These are phyloP conservation scores for Ogataea wickerhamii DNA, from an alignment of 805 yeast genomes.

Conservation along the genomic window DNA sequence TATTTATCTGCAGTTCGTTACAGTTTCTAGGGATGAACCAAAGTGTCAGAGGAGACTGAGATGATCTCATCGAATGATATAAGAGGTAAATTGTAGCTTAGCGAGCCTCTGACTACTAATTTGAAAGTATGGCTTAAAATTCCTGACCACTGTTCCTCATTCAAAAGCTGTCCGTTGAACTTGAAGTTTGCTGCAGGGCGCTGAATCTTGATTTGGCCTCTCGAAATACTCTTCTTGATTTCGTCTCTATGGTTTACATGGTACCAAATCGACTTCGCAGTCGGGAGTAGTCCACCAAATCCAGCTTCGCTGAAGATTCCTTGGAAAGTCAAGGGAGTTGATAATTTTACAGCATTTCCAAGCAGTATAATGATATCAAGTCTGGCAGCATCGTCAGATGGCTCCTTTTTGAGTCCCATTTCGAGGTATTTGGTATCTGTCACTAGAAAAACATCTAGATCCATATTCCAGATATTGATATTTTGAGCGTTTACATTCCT, in stretches of 20 bases:
- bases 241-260: slow-evolving; percentile 19
- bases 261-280: slow-evolving; percentile 21
- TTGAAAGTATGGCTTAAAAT: slow-evolving; percentile 28
- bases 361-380: slow-evolving; percentile 31
- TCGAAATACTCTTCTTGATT: slow-evolving; percentile 10
- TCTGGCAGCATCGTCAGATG: slow-evolving; percentile 1
- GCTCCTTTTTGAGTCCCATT: slow-evolving; percentile 1
- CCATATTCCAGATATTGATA: slow-evolving; percentile 29
- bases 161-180: slow-evolving; percentile 22
- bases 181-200: slow-evolving; percentile 29
- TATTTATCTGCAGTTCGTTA: slow-evolving; percentile 1
- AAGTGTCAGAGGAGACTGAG: slow-evolving; percentile 28
- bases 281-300: slow-evolving; percentile 6
- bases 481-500: slow-evolving; percentile 32
- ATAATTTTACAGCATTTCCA: slow-evolving; percentile 29
- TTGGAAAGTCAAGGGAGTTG: slow-evolving; percentile 30
- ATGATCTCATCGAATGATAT: slow-evolving; percentile 24
- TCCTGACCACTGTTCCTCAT: slow-evolving; percentile 29
- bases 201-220: slow-evolving; percentile 31
- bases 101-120: slow-evolving; percentile 31
- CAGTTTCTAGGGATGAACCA: slow-evolving; percentile 10
- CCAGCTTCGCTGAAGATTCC: slow-evolving; percentile 23
- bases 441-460: slow-evolving; percentile 31
- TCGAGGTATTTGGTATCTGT: slow-evolving; percentile 22
- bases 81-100: slow-evolving; percentile 30